Percentiles rank a stretch among this genome's conserved stretches.
Conservation (phyloP, 2,329 filamentous ascomycete species). For the Calonectria pseudoturangicola region DNA sequence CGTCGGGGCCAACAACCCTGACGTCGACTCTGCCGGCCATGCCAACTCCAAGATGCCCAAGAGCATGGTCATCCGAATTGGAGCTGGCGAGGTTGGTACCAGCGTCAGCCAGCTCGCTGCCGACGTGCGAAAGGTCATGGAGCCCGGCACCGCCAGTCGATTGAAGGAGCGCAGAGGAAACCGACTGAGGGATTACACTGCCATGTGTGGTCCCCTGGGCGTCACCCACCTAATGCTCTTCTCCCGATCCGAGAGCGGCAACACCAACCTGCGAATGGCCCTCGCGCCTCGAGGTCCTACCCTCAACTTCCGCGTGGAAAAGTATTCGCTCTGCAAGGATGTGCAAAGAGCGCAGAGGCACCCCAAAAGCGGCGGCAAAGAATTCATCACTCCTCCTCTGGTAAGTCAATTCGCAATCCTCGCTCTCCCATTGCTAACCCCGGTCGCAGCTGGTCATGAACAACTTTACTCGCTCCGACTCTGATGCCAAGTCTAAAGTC, state of each 20-base stretch:
- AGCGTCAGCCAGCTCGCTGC: slow-evolving; percentile 93
- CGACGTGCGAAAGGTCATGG: slow-evolving; percentile 95
- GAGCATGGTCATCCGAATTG: slow-evolving; percentile 98
- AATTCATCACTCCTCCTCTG: slow-evolving; percentile 89
- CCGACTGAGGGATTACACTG: slow-evolving; percentile 91
- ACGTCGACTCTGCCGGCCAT: slow-evolving; percentile 74
- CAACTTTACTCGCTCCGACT: slow-evolving; percentile 85
- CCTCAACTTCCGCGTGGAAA: slow-evolving; percentile 94
- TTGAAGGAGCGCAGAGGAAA: slow-evolving; percentile 94
- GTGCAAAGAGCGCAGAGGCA: slow-evolving; percentile 89
- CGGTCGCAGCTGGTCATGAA: slow-evolving; percentile 90
- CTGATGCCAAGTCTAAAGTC: slow-evolving; percentile 80
- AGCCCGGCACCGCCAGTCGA: slow-evolving; percentile 92
- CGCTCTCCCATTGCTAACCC: slow-evolving; percentile 51
- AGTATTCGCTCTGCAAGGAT: slow-evolving; percentile 95
- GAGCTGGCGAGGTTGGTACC: slow-evolving; percentile 92
- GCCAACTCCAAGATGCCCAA: slow-evolving; percentile 84
- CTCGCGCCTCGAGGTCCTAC: slow-evolving; percentile 94
- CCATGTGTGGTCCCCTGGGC: slow-evolving; percentile 95
- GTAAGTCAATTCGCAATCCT: slow-evolving; percentile 64
- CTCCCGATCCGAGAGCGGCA: slow-evolving; percentile 90
- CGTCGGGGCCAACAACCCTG: slow-evolving; percentile 78
- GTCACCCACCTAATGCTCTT: slow-evolving; percentile 96
- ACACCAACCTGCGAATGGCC: slow-evolving; percentile 92
- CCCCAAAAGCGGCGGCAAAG: slow-evolving; percentile 87